Evolutionary conservation across 2,329 filamentous ascomycete species (phyloP).

Genomic region (Fusarium austroafricanum): DNA sequence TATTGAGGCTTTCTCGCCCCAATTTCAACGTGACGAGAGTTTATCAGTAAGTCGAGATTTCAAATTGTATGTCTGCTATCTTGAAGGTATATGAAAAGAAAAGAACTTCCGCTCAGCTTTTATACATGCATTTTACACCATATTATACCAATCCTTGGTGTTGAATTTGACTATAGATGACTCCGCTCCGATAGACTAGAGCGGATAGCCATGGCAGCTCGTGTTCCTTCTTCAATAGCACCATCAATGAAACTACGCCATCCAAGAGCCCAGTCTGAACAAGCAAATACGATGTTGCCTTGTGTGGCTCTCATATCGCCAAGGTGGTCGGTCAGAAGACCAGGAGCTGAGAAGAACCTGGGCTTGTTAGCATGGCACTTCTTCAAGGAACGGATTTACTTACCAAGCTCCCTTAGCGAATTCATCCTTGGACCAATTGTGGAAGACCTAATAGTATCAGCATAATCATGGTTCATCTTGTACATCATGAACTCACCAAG

Average conservation of each 20-base stretch:
- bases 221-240: slow-evolving; percentile 58
- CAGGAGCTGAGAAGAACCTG: slow-evolving; percentile 54
- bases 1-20: no score
- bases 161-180: not conserved
- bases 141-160: fast-evolving
- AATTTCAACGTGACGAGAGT: not conserved
- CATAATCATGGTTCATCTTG: not conserved
- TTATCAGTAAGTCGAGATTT: no score
- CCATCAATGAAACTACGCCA: slow-evolving; percentile 64
- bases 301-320: slow-evolving; percentile 55
- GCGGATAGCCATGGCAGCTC: slow-evolving; percentile 43
- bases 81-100: not conserved
- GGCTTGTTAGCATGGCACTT: fast-evolving
- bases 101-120: not conserved
- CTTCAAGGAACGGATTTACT: not conserved
- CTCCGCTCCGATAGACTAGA: slow-evolving; percentile 12
- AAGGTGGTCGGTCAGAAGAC: slow-evolving; percentile 53
- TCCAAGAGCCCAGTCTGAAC: slow-evolving; percentile 61
- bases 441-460: slow-evolving; percentile 52
- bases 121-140: not conserved
- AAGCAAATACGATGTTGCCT: slow-evolving; percentile 59
- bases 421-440: slow-evolving; percentile 62
- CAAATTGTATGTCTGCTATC: not conserved
- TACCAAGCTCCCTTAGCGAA: slow-evolving; percentile 59
- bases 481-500: slow-evolving; percentile 28